Percentiles rank a stretch among this genome's conserved stretches.
These are phyloP conservation scores for Paramecium biaurelia DNA, from an alignment of 73 alveolate genomes.

Conservation along the genomic window DNA sequence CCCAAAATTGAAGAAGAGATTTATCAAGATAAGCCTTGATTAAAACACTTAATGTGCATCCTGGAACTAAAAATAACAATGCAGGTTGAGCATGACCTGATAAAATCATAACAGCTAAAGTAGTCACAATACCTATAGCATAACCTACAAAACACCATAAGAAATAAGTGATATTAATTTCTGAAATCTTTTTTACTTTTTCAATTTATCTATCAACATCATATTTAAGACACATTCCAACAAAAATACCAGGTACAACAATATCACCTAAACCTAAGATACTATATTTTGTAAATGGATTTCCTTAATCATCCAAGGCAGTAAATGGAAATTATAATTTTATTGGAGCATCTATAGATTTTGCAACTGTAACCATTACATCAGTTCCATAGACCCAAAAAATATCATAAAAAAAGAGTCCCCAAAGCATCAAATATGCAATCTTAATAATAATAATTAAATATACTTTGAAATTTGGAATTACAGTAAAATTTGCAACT, in stretches of 20 bases:
- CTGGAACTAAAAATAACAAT: slow-evolving; percentile 93
- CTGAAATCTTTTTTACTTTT: slow-evolving; percentile 52
- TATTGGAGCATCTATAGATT: slow-evolving; percentile 95
- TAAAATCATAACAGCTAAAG: slow-evolving; percentile 84
- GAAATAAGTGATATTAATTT: slow-evolving; percentile 78
- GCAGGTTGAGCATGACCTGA: slow-evolving; percentile 97
- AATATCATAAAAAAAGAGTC: slow-evolving; percentile 95
- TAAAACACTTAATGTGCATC: slow-evolving; percentile 81
- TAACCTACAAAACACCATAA: slow-evolving; percentile 81
- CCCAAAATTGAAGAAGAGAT: slow-evolving; percentile 76
- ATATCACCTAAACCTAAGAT: slow-evolving; percentile 99
- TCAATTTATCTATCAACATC: slow-evolving; percentile 79
- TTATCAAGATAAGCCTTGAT: slow-evolving; percentile 72
- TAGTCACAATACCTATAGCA: slow-evolving; percentile 83
- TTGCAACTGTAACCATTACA: slow-evolving; percentile 98
- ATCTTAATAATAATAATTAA: neutral
- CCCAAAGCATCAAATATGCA: slow-evolving; percentile 67
- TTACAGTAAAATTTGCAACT: slow-evolving; percentile 67
- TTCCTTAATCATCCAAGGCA: slow-evolving; percentile 50
- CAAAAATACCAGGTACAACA: slow-evolving; percentile 97
- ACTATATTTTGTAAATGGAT: slow-evolving; percentile 75
- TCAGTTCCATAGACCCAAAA: slow-evolving; percentile 98
- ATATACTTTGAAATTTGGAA: slow-evolving; percentile 63
- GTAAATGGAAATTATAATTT: slow-evolving; percentile 89
- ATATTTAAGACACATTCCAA: slow-evolving; percentile 89